Evolutionary conservation across 179 eudicot species (phyloP), one percentile per base, ranked within the genome.

Genomic region (Amaranthus tricolor): DNA sequence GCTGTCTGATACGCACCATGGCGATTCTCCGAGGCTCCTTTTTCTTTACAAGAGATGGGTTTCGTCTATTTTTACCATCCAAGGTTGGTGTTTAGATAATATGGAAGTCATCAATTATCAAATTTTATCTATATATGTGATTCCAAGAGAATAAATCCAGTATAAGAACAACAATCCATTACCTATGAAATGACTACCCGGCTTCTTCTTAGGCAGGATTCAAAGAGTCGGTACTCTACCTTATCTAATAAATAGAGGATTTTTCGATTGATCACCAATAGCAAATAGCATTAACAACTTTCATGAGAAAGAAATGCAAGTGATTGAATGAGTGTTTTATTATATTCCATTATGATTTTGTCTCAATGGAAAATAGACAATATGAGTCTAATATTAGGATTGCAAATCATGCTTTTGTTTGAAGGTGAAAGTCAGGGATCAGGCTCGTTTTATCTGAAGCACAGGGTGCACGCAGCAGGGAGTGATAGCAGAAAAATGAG

Each of bases 11-110:
- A 90, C 92, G 9, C 91, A 92, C 82, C 89, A 84, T 73, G 94
- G 94, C 45, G 94, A 92, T 65, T 76, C 88, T 61, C 91, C 97
- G 1, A 85, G 88, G 77, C 85, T 84, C 79, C 82, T 87, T 19
- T 90, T 85, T 84, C 82, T 94, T 68, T 94, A 92, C 84, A 92
- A 83, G 82, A 86, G 96, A 84, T 94, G 97, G 98, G 75, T 89
- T 70, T 85, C 92, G 6, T 86, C 90, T 65, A 75, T 89, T 49
- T 90, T 84, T 83, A 88, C 86, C 49, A 78, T 89, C 61, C 83
- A 84, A 92, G 88, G 98, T 94, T 16, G 13, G 72, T 71, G 40
- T 20, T 56, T 45, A 40, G 3, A 9, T 31, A 4, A 31, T 31
- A 31, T 31, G 40, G 31, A 31, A 31, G 40, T 31, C 40, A 31